phyloP scores from a whole-genome alignment of 495 filamentous ascomycete species.

The Daldinia concentrica region DNA sequence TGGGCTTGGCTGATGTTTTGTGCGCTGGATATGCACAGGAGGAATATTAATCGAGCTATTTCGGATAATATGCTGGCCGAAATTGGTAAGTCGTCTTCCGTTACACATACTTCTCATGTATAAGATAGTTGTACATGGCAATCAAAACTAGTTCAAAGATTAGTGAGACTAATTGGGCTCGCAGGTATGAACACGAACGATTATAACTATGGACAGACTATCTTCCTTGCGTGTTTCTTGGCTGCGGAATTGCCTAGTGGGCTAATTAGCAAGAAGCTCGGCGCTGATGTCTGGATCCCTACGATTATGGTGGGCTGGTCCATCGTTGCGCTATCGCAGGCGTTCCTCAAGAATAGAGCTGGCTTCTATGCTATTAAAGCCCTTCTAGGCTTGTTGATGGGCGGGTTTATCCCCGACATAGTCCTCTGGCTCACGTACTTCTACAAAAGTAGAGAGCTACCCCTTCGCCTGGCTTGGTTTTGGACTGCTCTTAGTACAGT shows the following conservation, averaged over 20 bases:
- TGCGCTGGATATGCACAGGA: constrained; percentile 55
- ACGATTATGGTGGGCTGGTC: constrained; percentile 59
- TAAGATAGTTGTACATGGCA: background rate
- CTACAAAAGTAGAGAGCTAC: constrained; percentile 62
- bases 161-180: background rate
- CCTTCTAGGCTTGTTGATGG: constrained; percentile 58
- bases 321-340: constrained; percentile 52
- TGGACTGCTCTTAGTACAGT: constrained; percentile 58
- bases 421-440: constrained; percentile 65
- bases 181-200: constrained; percentile 59
- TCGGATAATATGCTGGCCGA: constrained; percentile 54
- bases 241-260: constrained; percentile 58
- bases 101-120: background rate
- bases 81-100: constrained; percentile 33
- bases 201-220: constrained; percentile 56
- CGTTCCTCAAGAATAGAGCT: constrained; percentile 48
- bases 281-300: constrained; percentile 59
- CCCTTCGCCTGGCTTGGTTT: constrained; percentile 60
- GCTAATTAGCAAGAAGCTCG: constrained; percentile 59
- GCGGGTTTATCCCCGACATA: constrained; percentile 61
- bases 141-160: background rate
- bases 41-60: constrained; percentile 59
- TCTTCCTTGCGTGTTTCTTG: constrained; percentile 59
- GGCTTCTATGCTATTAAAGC: constrained; percentile 55
- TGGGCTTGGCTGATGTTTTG: constrained; percentile 60